These are phyloP conservation scores for Apiotrichum akiyoshidainum DNA, from an alignment of 1,284 basidiomycete species.

Conservation along the genomic window DNA sequence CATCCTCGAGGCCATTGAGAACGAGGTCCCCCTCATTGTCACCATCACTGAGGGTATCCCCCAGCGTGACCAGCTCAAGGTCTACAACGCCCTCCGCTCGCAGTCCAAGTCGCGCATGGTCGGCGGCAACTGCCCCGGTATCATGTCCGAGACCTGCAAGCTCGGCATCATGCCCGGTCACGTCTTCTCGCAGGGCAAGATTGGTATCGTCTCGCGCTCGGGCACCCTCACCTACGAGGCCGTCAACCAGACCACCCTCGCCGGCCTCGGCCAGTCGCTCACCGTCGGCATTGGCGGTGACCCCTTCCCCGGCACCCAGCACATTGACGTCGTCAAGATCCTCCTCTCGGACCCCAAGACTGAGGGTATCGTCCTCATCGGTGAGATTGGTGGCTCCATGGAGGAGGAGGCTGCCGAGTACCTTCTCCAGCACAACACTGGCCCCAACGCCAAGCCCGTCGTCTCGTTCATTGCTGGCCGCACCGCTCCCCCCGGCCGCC, in stretches of 20 bases:
- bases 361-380: slow-evolving; percentile 95
- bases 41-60: slow-evolving; percentile 98
- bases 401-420: slow-evolving; percentile 99
- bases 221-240: slow-evolving; percentile 63
- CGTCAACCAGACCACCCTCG: slow-evolving; percentile 72
- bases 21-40: slow-evolving; percentile 92
- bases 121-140: slow-evolving; percentile 91
- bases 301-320: slow-evolving; percentile 84
- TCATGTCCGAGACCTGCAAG: slow-evolving; percentile 97
- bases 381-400: slow-evolving; percentile 98
- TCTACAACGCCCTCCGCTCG: slow-evolving; percentile 87
- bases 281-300: slow-evolving; percentile 98
- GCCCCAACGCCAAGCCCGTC: slow-evolving; percentile 85
- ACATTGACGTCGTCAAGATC: slow-evolving; percentile 92
- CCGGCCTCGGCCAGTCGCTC: slow-evolving; percentile 93
- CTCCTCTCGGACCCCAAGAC: slow-evolving; percentile 92
- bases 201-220: slow-evolving; percentile 94
- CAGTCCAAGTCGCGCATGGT: slow-evolving; percentile 94
- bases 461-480: slow-evolving; percentile 97
- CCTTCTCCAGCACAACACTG: slow-evolving; percentile 89
- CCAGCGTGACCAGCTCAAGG: slow-evolving; percentile 88
- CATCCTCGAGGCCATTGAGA: slow-evolving; percentile 95
- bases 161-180: slow-evolving; percentile 99
- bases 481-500: slow-evolving; percentile 93
- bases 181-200: slow-evolving; percentile 91